Base-by-base conservation (phyloP, 345 rosid species). In the Euphorbia pulcherrima region DNA sequence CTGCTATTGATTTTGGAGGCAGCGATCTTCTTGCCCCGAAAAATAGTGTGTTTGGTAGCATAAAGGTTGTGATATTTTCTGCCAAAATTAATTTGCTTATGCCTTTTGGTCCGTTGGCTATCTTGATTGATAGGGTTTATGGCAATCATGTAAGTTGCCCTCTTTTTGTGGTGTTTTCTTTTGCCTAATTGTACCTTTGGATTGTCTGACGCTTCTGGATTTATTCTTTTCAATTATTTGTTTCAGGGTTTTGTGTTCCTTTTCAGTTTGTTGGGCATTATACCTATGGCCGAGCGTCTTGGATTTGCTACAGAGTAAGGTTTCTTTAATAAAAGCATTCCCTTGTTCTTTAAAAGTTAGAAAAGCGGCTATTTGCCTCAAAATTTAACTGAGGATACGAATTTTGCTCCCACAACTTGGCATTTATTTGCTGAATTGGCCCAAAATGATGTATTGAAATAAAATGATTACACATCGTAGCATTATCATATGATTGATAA, bases 231-330 rank as follows among this genome's bases (percentile, higher is more conserved):
- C 16, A 4, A 13, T 26, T 37, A 13, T 63, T 26, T 64, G 60
- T 73, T 71, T 65, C 70, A 82, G 85, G 75, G 80, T 21, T 68
- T 75, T 79, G 83, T 84, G 58, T 84, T 84, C 74, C 67, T 84
- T 74, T 63, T 74, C 67, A 78, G 83, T 57, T 73, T 81, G 73
- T 63, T 84, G 60, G 88, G 85, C 47, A 84, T 80, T 60, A 76
- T 75, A 29, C 88, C 88, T 30, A 68, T 84, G 50, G 85, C 88
- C 2, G 88, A 84, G 78, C 80, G 84, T 47, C 72, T 84, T 67
- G 85, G 88, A 51, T 84, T 70, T 74, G 81, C 76, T 4, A 84
- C 85, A 12, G 85, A 82, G 84, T 82, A 76, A 64, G 85, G 29
- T 51, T 61, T 53, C 33, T 6, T 23, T 40, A 47, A 52, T 56